Conservation (phyloP, 2,329 filamentous ascomycete species). For the Onygenales sp. region DNA sequence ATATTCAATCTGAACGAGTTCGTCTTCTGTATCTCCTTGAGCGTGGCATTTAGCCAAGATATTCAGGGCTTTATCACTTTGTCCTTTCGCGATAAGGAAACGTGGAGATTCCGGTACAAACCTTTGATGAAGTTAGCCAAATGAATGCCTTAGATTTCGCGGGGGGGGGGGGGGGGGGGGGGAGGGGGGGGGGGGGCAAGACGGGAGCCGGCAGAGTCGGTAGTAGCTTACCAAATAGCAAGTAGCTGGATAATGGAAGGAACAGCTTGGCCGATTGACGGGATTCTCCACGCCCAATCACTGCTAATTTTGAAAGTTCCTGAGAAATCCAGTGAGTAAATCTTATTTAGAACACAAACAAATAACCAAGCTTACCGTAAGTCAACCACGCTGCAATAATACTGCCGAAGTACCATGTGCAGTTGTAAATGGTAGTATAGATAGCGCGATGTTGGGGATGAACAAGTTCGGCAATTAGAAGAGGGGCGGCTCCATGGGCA, state of each 20-base stretch:
- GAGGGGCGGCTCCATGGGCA: conserved; percentile 18
- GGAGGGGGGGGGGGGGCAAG: not conserved
- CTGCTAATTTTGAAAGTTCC: conserved; percentile 24
- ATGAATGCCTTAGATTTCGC: not conserved
- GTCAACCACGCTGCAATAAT: conserved; percentile 36
- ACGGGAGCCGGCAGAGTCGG: not conserved
- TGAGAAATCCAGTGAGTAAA: not conserved
- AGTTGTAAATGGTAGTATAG: conserved; percentile 18
- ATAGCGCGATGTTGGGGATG: conserved; percentile 21
- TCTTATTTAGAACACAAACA: not conserved
- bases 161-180: not conserved
- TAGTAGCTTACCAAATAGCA: conserved; percentile 36
- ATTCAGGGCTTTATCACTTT: conserved; percentile 19
- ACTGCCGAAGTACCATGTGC: conserved; percentile 38
- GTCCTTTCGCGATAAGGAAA: conserved; percentile 29
- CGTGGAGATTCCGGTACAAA: conserved; percentile 59
- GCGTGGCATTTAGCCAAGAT: conserved; percentile 30
- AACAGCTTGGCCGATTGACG: conserved; percentile 49
- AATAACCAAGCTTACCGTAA: conserved; percentile 19
- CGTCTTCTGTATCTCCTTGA: conserved; percentile 29
- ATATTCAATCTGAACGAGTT: conserved; percentile 15
- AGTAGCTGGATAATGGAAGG: conserved; percentile 47
- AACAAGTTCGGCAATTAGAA: conserved; percentile 21
- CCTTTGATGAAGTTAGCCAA: not conserved
- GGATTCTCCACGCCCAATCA: conserved; percentile 39